A percentile compares a stretch with the other conserved stretches of the same genome.
Evolutionary conservation across 768 basidiomycete genomes (phyloP).

Genomic region (Astraeus odoratus): DNA sequence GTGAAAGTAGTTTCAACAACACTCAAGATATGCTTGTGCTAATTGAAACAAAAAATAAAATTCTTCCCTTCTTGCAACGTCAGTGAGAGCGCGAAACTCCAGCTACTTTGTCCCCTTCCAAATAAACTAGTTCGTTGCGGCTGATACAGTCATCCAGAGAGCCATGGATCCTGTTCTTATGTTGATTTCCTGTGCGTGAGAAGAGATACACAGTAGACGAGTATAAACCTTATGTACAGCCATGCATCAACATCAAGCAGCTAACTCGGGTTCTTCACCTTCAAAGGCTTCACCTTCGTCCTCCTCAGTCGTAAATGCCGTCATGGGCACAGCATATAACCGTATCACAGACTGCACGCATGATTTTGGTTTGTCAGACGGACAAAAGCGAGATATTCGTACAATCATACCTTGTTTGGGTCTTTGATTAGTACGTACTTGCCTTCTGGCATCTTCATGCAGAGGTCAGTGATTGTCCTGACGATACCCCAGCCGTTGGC

Average conservation of each 20-base stretch:
- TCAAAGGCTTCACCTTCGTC: conserved; percentile 48
- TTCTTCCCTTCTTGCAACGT: too few relatives aligned
- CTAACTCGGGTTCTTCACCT: conserved; percentile 35
- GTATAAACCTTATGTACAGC: not conserved
- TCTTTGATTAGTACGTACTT: conserved; percentile 97
- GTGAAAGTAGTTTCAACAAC: too few relatives aligned
- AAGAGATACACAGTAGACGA: too few relatives aligned
- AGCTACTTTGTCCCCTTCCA: too few relatives aligned
- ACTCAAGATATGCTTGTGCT: too few relatives aligned
- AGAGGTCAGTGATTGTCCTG: conserved; percentile 87
- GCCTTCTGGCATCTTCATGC: conserved; percentile 96
- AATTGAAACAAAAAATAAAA: too few relatives aligned
- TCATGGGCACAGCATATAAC: conserved; percentile 85
- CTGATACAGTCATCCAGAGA: too few relatives aligned
- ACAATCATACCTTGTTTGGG: conserved; percentile 78
- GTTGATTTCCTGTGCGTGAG: not conserved
- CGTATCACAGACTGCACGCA: conserved; percentile 83
- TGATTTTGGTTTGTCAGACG: not conserved
- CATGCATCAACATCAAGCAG: conserved; percentile 17
- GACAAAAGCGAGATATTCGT: conserved; percentile 1
- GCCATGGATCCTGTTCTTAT: too few relatives aligned
- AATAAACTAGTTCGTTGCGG: too few relatives aligned
- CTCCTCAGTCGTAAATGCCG: conserved; percentile 79
- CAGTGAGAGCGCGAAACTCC: too few relatives aligned
- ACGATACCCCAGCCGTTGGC: conserved; percentile 99